Evolutionary conservation across 148 eudicot genomes (phyloP), one percentile per base, ranked within the genome.

Genomic region (Mesembryanthemum crystallinum): DNA sequence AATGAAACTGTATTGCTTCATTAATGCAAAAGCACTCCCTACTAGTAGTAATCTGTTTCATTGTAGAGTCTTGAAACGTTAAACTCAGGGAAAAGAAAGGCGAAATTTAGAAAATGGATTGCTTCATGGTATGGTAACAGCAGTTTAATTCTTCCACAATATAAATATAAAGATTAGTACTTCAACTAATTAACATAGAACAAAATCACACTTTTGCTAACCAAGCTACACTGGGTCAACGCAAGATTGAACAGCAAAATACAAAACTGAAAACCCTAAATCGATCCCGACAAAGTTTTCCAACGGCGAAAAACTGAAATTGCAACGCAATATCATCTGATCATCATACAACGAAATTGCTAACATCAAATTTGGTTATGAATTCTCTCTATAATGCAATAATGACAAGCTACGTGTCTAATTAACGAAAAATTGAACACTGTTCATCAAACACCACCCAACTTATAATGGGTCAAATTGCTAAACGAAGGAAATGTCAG

Each of bases 201-300:
- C 30, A 32, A 24, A 74, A 29, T 30, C 12, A 30, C 18, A 70
- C 6, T 3, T 49, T 62, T n/a, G n/a, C 30, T 33, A 35, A 43
- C 27, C 42, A 23, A 67, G n/a, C 1, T n/a, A 67, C 30, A 67
- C 7, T 12, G 28, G 0, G 39, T 25, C 71, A 25, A 24, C 32
- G 29, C 55, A 67, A 8, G 4, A 65, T 7, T 42, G 55, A 43
- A 32, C 49, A 23, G 1, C 71, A 14, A 24, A 18, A 66, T 39
- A 21, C 3, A 21, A 65, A 65, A 23, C 17, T 28, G n/a, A 23
- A 72, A 37, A 33, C 57, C 71, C 71, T 49, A 79, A 37, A 71
- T 72, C 47, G 61, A 47, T 69, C 63, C n/a, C n/a, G n/a, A n/a
- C n/a, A n/a, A n/a, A n/a, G n/a, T n/a, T n/a, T 23, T 5, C 33